Evolutionary conservation across 257 asterid species (phyloP).

Genomic region (Vinca minor): DNA sequence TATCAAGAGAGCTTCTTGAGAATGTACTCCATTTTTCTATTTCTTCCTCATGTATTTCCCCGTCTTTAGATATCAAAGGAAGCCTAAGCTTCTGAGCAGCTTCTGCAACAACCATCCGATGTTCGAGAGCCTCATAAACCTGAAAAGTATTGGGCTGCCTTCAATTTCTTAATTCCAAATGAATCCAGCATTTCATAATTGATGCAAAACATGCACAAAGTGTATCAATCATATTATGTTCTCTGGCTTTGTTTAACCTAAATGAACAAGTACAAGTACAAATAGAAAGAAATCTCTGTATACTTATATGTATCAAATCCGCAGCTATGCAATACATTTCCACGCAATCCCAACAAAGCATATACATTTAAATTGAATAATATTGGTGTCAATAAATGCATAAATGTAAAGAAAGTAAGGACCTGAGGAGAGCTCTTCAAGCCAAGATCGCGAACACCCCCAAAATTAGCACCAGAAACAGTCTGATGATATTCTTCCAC

Average conservation of each 20-base stretch:
- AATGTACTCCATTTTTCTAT: constrained; percentile 74
- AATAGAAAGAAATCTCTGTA: neutral
- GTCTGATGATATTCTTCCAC: constrained; percentile 95
- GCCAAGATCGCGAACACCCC: constrained; percentile 75
- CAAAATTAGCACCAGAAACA: constrained; percentile 56
- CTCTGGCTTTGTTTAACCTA: neutral
- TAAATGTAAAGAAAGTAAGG: constrained; percentile 1
- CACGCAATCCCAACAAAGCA: neutral
- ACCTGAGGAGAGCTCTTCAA: constrained; percentile 83
- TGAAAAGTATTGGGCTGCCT: constrained; percentile 1
- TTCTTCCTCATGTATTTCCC: constrained; percentile 89
- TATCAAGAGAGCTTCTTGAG: constrained; percentile 86
- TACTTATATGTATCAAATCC: neutral
- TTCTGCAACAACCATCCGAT: constrained; percentile 43
- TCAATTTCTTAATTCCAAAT: neutral
- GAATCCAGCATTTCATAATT: neutral
- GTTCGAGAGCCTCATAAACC: constrained; percentile 36
- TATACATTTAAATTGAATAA: neutral
- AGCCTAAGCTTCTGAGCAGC: constrained; percentile 96
- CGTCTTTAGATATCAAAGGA: constrained; percentile 87
- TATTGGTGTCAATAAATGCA: neutral
- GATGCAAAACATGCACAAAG: neutral
- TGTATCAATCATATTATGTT: neutral
- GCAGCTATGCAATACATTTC: neutral
- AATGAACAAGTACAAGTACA: neutral